Base-by-base conservation (phyloP, 495 filamentous ascomycete species). In the Margaritispora aquatica region DNA sequence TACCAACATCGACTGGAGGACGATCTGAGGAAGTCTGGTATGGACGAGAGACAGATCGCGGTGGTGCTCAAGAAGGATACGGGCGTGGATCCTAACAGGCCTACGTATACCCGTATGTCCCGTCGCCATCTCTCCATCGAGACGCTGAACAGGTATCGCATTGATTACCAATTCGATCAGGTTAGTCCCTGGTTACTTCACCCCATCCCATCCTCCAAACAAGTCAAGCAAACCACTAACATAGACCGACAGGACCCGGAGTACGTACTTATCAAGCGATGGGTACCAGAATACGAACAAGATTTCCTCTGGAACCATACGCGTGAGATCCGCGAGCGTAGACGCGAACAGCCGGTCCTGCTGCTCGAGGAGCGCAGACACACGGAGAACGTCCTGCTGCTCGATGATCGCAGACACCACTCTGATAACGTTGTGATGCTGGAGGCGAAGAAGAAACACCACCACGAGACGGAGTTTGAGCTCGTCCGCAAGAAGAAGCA, bases 211-310 rank as follows among this genome's bases (percentile, higher is more conserved):
- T 26, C 20, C 11, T 17, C 13, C 24, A 8, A 27, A 4, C 63
- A 19, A 21, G 10, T 49, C 22, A 51, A 8, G 65, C 72, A 73
- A 66, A 73, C 61, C 1, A 31, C 17, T 26, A n/a, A n/a, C n/a
- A n/a, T n/a, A n/a, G n/a, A n/a, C n/a, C n/a, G 72, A 69, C 65
- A 80, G 74, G 86, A 92, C 61, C 76, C 80, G 51, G 83, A 87
- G 54, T 91, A 84, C 61, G 77, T 92, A 55, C 71, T 92, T 56
- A 89, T 92, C 76, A 89, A 89, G 69, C 77, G 81, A 55, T 90
- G 83, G 84, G 83, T 92, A 60, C 77, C 78, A 41, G 84, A 90
- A 69, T 78, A 83, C 60, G 80, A 89, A 65, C 88, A 90, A 64
- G 79, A 87, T 48, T 71, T 84, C 51, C 81, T 92, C 51, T 92